Evolutionary conservation across 2,329 filamentous ascomycete genomes (phyloP).

Genomic region (Tricladium varicosporioides): DNA sequence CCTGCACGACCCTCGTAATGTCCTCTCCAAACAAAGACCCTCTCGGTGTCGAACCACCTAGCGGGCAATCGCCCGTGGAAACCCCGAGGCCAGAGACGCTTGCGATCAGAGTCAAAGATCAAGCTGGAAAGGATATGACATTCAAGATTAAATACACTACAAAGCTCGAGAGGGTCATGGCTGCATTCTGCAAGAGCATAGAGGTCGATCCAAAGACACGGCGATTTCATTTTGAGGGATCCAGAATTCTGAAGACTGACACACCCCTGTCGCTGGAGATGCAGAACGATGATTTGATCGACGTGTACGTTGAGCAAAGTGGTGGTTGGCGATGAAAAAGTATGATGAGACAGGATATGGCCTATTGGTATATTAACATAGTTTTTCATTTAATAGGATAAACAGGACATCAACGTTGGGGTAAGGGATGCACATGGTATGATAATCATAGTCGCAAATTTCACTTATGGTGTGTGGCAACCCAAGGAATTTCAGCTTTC

Average conservation of each 20-base stretch:
- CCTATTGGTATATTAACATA: too few relatives aligned
- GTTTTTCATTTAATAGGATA: too few relatives aligned
- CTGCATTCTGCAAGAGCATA: constrained; percentile 11
- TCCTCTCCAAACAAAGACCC: too few relatives aligned
- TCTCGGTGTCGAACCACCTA: too few relatives aligned
- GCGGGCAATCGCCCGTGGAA: too few relatives aligned
- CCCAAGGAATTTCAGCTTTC: too few relatives aligned
- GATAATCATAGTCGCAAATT: too few relatives aligned
- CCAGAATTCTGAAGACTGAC: constrained; percentile 15
- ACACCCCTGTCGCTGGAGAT: constrained; percentile 18
- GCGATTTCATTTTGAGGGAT: constrained; percentile 20
- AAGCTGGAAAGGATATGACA: constrained; percentile 11
- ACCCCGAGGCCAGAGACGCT: not conserved
- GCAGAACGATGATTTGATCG: constrained; percentile 19
- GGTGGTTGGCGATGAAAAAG: constrained; percentile 5
- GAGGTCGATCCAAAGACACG: constrained; percentile 5
- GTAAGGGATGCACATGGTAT: too few relatives aligned
- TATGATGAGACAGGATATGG: too few relatives aligned
- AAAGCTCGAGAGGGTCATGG: constrained; percentile 18
- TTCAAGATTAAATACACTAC: constrained; percentile 20
- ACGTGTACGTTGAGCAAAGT: constrained; percentile 16
- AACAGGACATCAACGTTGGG: too few relatives aligned
- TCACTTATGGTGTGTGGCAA: too few relatives aligned
- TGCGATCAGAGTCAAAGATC: constrained; percentile 17
- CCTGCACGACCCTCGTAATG: too few relatives aligned